These are phyloP conservation scores for Dactylonectria estremocensis DNA, from an alignment of 2,329 filamentous ascomycete genomes.

Conservation along the genomic window DNA sequence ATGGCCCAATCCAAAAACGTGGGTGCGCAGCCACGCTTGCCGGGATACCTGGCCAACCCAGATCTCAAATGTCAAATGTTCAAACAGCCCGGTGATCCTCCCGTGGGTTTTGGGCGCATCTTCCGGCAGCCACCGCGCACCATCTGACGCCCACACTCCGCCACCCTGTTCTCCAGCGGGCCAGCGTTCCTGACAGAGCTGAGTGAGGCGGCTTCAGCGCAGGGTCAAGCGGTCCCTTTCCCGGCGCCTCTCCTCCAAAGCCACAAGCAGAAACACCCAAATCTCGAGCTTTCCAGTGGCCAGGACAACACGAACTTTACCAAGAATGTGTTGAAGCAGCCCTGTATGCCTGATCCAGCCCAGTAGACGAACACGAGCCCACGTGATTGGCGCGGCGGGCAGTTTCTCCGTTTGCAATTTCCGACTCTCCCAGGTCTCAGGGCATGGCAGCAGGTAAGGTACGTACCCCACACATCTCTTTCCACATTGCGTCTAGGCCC, in stretches of 20 bases:
- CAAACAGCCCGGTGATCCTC: constrained; percentile 3
- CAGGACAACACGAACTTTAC: background rate
- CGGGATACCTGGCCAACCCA: constrained; percentile 5
- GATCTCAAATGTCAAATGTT: background rate
- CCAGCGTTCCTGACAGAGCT: constrained; percentile 3
- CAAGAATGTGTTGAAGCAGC: constrained; percentile 33
- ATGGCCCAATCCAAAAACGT: background rate
- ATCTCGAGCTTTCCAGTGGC: background rate
- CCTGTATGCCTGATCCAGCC: constrained; percentile 38
- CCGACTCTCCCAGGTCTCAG: constrained; percentile 33
- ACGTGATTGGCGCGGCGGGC: constrained; percentile 33
- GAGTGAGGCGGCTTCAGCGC: background rate
- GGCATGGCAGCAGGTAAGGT: constrained; percentile 12
- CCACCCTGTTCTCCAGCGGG: background rate
- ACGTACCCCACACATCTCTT: constrained; percentile 1
- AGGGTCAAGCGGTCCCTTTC: background rate
- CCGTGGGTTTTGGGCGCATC: background rate
- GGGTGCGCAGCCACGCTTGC: constrained; percentile 1
- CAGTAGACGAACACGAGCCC: background rate
- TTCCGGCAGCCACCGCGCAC: constrained; percentile 13
- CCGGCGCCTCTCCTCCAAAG: background rate
- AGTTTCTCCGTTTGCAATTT: constrained; percentile 44
- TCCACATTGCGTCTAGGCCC: constrained; percentile 12
- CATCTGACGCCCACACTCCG: constrained; percentile 1
- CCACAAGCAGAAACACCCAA: background rate